Evolutionary conservation across 805 yeast genomes (phyloP), one percentile per base, ranked within the genome.

Genomic region (Candida golubevii): DNA sequence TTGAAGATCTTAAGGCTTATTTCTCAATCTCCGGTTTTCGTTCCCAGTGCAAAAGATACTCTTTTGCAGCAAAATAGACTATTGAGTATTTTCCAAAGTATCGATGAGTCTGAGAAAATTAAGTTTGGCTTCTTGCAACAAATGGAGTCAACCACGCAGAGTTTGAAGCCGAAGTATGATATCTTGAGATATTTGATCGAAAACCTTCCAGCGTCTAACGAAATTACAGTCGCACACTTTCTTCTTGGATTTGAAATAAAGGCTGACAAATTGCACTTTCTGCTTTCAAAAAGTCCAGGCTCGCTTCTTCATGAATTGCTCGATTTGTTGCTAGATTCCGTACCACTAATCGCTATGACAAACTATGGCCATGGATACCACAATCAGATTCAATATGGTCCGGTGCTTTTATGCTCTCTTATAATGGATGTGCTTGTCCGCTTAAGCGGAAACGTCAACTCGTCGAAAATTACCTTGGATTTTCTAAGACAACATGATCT

Each of bases 71-170:
- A 72, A 42, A 82, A 82, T 49, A 78, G 89, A 51, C 64, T 91
- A 11, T 62, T 90, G 38, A 80, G 88, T 0, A 73, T 86, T 33
- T 74, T 85, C 42, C 85, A 83, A 54, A 83, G 89, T 12, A 78
- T 85, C 29, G 87, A 87, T 52, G 97, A 90, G 53, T 80, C 95
- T 0, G 67, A 75, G 1, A 74, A 90, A 51, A 85, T 91, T 33
- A 78, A 85, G 47, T 78, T 77, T 53, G 80, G 88, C 0, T 81
- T 89, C 47, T 80, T 87, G 35, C 77, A 79, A 34, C 95, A 88
- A 56, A 58, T 71, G 35, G 69, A 74, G 33, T 62, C 64, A 1
- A 51, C 57, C n/a, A 61, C 67, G 7, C 63, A 68, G 7, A 27
- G 42, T 8, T 60, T 82, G 30, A 66, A 63, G 6, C 57, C 80